A percentile compares a stretch with the other conserved stretches of the same genome.
Evolutionary conservation across 192 early-diverging fungal species (phyloP).

Genomic region (Linnemannia zychae): DNA sequence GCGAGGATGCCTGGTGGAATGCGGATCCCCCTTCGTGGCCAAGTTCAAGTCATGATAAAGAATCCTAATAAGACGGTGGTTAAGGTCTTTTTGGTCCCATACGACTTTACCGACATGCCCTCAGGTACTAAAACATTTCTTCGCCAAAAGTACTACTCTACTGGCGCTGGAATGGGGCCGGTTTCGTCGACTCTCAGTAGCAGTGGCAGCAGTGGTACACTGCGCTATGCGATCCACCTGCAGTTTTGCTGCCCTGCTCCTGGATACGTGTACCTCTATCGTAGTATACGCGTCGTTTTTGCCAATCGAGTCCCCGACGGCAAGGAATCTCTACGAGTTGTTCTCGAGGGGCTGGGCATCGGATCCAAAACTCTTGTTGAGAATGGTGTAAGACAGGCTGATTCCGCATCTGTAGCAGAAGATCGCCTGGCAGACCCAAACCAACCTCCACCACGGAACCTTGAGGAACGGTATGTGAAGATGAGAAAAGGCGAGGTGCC

Average conservation of each 20-base stretch:
- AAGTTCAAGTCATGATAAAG: constrained; percentile 86
- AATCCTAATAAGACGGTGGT: constrained; percentile 83
- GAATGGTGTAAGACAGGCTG: constrained; percentile 4
- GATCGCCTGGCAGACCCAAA: neutral
- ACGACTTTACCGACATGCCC: constrained; percentile 85
- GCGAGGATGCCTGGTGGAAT: constrained; percentile 67
- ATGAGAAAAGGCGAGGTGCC: constrained; percentile 51
- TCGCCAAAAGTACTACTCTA: constrained; percentile 81
- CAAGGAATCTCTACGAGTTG: constrained; percentile 73
- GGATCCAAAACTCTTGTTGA: constrained; percentile 61
- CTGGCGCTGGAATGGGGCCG: constrained; percentile 35
- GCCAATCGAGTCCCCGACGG: constrained; percentile 71
- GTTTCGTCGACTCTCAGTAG: constrained; percentile 15
- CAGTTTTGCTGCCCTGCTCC: constrained; percentile 73
- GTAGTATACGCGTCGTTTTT: constrained; percentile 81
- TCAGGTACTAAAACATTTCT: constrained; percentile 80
- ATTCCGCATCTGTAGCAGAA: neutral
- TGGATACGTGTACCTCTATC: constrained; percentile 72
- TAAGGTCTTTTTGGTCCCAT: constrained; percentile 84
- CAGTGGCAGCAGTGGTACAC: constrained; percentile 23
- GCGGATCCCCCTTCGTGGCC: constrained; percentile 78
- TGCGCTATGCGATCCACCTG: constrained; percentile 85
- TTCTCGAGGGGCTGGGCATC: constrained; percentile 71
- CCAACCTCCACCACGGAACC: neutral
- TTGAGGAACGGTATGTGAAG: constrained; percentile 47